These are phyloP conservation scores for Moesziomyces aphidis DNA, from an alignment of 1,284 basidiomycete genomes.

Conservation along the genomic window DNA sequence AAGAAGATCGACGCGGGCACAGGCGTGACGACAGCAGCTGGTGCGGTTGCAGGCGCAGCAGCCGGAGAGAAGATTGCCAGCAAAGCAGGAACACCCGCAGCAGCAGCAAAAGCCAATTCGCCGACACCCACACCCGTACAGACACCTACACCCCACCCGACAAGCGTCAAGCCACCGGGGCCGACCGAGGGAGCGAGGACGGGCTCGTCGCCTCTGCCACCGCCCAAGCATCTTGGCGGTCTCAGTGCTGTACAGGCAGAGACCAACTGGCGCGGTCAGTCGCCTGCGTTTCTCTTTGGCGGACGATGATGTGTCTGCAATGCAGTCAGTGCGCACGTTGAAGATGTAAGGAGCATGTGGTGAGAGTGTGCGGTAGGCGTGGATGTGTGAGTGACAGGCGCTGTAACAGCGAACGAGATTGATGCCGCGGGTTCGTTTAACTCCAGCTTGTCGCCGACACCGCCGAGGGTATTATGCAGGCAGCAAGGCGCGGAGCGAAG, in stretches of 20 bases:
- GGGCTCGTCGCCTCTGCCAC: constrained; percentile 31
- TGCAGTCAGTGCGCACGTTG: too few relatives aligned
- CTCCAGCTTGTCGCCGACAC: background rate
- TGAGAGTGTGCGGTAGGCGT: background rate
- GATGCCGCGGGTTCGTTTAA: constrained; percentile 2
- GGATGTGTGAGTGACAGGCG: background rate
- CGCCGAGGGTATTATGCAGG: too few relatives aligned
- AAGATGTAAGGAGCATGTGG: too few relatives aligned
- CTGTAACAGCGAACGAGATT: background rate
- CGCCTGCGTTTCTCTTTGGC: constrained; percentile 44
- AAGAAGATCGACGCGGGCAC: constrained; percentile 27
- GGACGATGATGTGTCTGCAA: constrained; percentile 15
- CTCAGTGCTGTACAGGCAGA: constrained; percentile 11
- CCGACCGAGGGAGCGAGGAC: background rate
- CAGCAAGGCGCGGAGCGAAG: too few relatives aligned
- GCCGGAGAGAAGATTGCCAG: constrained; percentile 6
- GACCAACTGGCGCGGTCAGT: constrained; percentile 42
- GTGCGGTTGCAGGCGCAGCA: background rate
- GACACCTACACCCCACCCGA: constrained; percentile 3
- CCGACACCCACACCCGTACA: constrained; percentile 14
- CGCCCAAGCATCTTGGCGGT: constrained; percentile 42
- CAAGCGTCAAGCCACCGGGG: background rate
- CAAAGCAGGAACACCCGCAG: constrained; percentile 25
- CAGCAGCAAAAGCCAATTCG: constrained; percentile 8
- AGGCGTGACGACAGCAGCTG: background rate